phyloP scores from a whole-genome alignment of 805 yeast genomes.

The Scheffersomyces spartinae region DNA sequence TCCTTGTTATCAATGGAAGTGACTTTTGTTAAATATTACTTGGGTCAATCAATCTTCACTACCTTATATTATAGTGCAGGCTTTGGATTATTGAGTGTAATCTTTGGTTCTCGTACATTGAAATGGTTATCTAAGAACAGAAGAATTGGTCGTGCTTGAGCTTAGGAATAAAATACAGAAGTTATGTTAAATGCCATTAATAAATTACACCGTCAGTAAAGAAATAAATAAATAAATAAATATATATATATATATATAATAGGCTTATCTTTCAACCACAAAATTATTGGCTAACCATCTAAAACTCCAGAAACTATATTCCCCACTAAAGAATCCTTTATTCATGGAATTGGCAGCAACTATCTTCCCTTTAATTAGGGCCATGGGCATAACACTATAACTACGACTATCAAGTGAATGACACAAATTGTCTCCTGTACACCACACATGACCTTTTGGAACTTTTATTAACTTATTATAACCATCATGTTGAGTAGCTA shows the following conservation, averaged over 20 bases:
- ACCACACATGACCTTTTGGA: conserved; percentile 95
- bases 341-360: conserved; percentile 51
- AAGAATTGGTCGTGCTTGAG: conserved; percentile 14
- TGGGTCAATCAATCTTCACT: conserved; percentile 48
- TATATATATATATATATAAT: conserved; percentile 1
- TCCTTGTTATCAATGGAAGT: conserved; percentile 40
- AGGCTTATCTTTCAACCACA: conserved; percentile 15
- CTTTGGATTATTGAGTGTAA: conserved; percentile 42
- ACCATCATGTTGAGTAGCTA: conserved; percentile 23
- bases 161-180: no score
- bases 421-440: conserved; percentile 87
- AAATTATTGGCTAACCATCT: conserved; percentile 45
- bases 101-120: conserved; percentile 57
- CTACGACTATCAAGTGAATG: conserved; percentile 84
- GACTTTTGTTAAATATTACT: conserved; percentile 45
- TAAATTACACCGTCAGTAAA: no score
- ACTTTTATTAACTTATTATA: conserved; percentile 54
- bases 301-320: conserved; percentile 36
- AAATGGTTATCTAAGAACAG: conserved; percentile 30
- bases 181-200: no score
- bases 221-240: background rate
- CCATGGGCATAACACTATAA: conserved; percentile 86
- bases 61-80: conserved; percentile 38
- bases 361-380: conserved; percentile 75
- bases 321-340: conserved; percentile 29